These are phyloP conservation scores for Steccherinum ochraceum DNA, from an alignment of 768 basidiomycete species.

Conservation along the genomic window DNA sequence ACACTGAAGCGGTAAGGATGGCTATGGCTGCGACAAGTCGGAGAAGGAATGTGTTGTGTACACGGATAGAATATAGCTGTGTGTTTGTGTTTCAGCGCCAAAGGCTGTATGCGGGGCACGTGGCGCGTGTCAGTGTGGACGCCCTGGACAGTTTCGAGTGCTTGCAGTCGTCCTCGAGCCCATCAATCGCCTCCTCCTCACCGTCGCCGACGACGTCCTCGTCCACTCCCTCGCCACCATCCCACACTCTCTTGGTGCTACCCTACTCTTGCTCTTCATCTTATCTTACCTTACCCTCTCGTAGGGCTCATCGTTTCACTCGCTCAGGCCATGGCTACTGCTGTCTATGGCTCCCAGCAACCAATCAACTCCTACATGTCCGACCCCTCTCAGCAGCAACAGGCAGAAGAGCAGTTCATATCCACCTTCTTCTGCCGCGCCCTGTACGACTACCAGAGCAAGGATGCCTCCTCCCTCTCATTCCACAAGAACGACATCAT, in stretches of 20 bases:
- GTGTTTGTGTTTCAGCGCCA: background rate
- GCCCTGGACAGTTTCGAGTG: no score
- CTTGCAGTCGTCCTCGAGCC: no score
- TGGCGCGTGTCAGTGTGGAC: no score
- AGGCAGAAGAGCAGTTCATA: conserved; percentile 50
- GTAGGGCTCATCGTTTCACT: background rate
- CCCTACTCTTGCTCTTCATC: background rate
- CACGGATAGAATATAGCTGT: background rate
- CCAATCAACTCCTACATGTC: background rate
- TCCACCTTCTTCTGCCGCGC: conserved; percentile 84
- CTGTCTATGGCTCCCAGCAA: conserved; percentile 4
- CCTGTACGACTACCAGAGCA: conserved; percentile 85
- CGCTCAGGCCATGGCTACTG: conserved; percentile 6
- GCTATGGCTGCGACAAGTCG: no score
- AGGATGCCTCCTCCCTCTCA: conserved; percentile 83
- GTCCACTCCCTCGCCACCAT: background rate
- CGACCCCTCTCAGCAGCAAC: conserved; percentile 1
- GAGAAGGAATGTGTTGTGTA: no score
- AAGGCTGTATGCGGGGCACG: no score
- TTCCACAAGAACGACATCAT: conserved; percentile 87
- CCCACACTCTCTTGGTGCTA: background rate
- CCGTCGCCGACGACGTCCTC: background rate
- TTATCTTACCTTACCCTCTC: background rate
- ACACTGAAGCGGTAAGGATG: conserved; percentile 53
- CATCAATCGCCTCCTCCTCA: no score